A percentile compares a stretch with the other conserved stretches of the same genome.
phyloP scores from a whole-genome alignment of 2,329 filamentous ascomycete genomes.

The Monosporascus cannonballus region DNA sequence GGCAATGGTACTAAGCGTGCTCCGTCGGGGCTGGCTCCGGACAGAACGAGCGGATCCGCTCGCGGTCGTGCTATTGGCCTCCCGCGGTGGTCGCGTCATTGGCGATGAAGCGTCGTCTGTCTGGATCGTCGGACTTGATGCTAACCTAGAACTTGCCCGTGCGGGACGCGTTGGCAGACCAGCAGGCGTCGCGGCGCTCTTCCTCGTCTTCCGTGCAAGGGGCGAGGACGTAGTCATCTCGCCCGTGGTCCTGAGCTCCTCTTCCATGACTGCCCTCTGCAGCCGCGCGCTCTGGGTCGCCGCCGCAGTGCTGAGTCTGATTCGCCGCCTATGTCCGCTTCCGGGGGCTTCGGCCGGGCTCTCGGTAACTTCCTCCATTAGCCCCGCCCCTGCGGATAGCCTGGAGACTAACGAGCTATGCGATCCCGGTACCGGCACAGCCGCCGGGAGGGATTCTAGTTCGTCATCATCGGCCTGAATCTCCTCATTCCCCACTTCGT shows the following conservation, averaged over 20 bases:
- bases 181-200: slow-evolving; percentile 23
- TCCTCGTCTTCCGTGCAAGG: slow-evolving; percentile 34
- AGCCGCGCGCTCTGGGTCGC: slow-evolving; percentile 37
- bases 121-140: slow-evolving; percentile 8
- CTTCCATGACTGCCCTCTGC: slow-evolving; percentile 32
- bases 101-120: slow-evolving; percentile 17
- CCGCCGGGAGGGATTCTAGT: slow-evolving; percentile 10
- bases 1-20: slow-evolving; percentile 10
- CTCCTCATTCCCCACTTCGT: neutral
- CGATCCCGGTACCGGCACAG: slow-evolving; percentile 9
- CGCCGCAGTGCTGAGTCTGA: slow-evolving; percentile 28
- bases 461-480: slow-evolving; percentile 7
- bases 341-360: slow-evolving; percentile 50
- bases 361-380: slow-evolving; percentile 42
- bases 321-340: slow-evolving; percentile 42
- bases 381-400: slow-evolving; percentile 8
- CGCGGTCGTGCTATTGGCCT: slow-evolving; percentile 12
- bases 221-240: slow-evolving; percentile 36
- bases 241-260: slow-evolving; percentile 20
- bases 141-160: slow-evolving; percentile 13
- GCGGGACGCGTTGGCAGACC: slow-evolving; percentile 13
- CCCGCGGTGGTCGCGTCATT: slow-evolving; percentile 9
- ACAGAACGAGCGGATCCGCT: slow-evolving; percentile 18
- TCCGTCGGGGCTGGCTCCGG: slow-evolving; percentile 15
- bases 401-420: slow-evolving; percentile 15